These are phyloP conservation scores for Pisolithus tinctorius DNA, from an alignment of 768 basidiomycete genomes.

Conservation along the genomic window DNA sequence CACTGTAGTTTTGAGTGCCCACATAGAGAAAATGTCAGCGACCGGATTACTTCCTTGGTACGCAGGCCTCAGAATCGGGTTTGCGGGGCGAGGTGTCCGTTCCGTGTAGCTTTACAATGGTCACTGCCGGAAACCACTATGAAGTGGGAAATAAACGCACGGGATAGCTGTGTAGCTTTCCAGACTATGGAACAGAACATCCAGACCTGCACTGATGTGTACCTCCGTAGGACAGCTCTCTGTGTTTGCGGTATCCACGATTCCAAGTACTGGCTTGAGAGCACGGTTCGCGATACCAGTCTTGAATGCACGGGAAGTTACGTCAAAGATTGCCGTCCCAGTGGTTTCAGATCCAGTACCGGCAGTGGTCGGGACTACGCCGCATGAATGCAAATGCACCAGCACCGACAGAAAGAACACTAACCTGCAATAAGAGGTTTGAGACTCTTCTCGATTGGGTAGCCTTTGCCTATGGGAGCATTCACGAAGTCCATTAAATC, in stretches of 20 bases:
- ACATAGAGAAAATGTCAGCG: slow-evolving; percentile 91
- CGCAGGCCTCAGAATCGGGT: slow-evolving; percentile 86
- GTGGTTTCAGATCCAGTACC: slow-evolving; percentile 96
- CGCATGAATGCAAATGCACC: background rate
- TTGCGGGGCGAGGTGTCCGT: slow-evolving; percentile 80
- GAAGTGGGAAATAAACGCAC: slow-evolving; percentile 35
- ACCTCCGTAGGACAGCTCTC: slow-evolving; percentile 87
- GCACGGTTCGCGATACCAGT: slow-evolving; percentile 94
- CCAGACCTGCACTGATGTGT: slow-evolving; percentile 91
- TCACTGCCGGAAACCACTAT: slow-evolving; percentile 3
- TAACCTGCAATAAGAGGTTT: slow-evolving; percentile 78
- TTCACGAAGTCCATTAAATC: slow-evolving; percentile 97
- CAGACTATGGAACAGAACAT: slow-evolving; percentile 93
- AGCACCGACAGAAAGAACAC: slow-evolving; percentile 5
- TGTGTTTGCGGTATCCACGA: slow-evolving; percentile 87
- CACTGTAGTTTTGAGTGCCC: slow-evolving; percentile 88
- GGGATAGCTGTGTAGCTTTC: slow-evolving; percentile 94
- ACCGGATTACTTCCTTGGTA: slow-evolving; percentile 94
- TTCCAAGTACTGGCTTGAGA: slow-evolving; percentile 82
- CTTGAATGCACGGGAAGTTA: slow-evolving; percentile 89
- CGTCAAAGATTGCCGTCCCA: slow-evolving; percentile 89
- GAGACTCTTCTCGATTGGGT: slow-evolving; percentile 68
- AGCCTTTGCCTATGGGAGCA: slow-evolving; percentile 89
- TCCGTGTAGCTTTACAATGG: slow-evolving; percentile 64
- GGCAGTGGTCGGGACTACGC: slow-evolving; percentile 59